Percentiles rank a stretch among this genome's conserved stretches.
phyloP scores from a whole-genome alignment of 495 filamentous ascomycete species.

The Baudoinia panamericana region DNA sequence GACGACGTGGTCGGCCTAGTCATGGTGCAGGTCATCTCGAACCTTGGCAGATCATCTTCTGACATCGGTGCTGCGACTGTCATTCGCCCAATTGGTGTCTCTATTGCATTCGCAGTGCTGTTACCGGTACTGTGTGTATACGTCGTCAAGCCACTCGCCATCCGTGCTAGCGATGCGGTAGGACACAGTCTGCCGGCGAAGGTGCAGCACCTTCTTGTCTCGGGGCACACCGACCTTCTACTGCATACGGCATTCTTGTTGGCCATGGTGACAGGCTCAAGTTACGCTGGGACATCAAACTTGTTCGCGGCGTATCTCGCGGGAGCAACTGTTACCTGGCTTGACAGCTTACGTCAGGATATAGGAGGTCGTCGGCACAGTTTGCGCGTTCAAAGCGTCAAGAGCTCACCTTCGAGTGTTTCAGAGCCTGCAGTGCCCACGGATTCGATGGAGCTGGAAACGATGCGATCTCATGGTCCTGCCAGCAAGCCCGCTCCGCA shows the following conservation, averaged over 20 bases:
- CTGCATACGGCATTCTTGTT: conserved; percentile 37
- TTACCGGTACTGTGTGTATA: conserved; percentile 37
- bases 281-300: conserved; percentile 53
- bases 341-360: conserved; percentile 24
- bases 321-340: conserved; percentile 46
- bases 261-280: conserved; percentile 41
- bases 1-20: conserved; percentile 76
- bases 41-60: conserved; percentile 29
- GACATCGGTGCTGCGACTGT: conserved; percentile 35
- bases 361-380: no score
- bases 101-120: conserved; percentile 40
- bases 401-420: no score
- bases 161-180: no score
- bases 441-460: no score
- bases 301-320: conserved; percentile 61
- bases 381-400: no score
- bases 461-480: no score
- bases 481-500: no score
- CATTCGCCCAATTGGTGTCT: conserved; percentile 46
- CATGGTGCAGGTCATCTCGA: conserved; percentile 55
- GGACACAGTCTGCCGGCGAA: background rate
- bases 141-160: conserved; percentile 31
- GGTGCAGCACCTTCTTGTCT: background rate
- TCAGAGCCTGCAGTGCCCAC: no score
- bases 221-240: background rate